Base-by-base conservation (phyloP, 305 asterid genomes). In the Fraxinus xanthoxyloides region DNA sequence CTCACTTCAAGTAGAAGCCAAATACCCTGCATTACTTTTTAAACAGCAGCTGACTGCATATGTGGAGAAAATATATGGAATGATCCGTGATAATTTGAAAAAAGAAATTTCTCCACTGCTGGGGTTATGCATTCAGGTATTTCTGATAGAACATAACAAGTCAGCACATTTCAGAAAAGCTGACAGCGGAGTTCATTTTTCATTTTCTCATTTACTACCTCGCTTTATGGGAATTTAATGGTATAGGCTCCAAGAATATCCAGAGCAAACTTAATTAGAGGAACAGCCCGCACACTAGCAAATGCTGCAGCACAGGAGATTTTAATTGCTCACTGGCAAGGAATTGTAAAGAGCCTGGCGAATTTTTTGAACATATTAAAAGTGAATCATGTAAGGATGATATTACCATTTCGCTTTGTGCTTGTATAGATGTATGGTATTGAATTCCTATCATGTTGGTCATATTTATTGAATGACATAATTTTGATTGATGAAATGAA, bases 41-140 rank as follows among this genome's bases (percentile, higher is more conserved):
- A 97, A 97, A 84, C 99, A 97, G 87, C 99, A 97, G 87, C 89
- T 94, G 76, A 97, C 99, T 69, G 99, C 99, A 78, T 96, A 91
- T 87, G 98, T 94, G 78, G 99, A 94, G 86, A 96, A 96, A 89
- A 92, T 94, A 72, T 96, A 93, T 78, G 99, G 98, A 81, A 92
- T 96, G 95, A 89, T 94, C 54, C 95, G 99, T 23, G 99, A 96
- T 85, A 96, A 96, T 88, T 82, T 94, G 87, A 96, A 96, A 89
- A 96, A 93, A 85, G 98, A 96, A 91, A 94, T 96, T 78, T 92
- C 98, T 81, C 98, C 98, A 34, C 87, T 84, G 56, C 97, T 96
- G 17, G 98, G 98, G 51, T 86, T 90, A 83, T 96, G 99, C 90
- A 96, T 96, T 83, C 99, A 94, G 99, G 99, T 91, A 63, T 69